Evolutionary conservation across 2,329 filamentous ascomycete genomes (phyloP), one percentile per base, ranked within the genome.

Genomic region (Cryoendolithus antarcticus): DNA sequence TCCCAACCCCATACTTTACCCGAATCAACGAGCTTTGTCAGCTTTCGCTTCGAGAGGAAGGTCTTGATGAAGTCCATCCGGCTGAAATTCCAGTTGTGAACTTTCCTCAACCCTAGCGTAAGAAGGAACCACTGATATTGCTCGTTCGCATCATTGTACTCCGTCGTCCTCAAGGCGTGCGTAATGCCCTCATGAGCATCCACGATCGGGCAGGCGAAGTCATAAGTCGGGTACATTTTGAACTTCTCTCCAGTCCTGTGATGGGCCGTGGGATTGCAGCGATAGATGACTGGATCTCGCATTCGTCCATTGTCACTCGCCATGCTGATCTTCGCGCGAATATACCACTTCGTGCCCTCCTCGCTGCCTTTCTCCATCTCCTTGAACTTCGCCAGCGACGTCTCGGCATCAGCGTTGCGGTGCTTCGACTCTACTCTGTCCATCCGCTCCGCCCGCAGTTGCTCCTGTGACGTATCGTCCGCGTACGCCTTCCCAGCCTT

Each of bases 201-300:
- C 43, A 91, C 77, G 13, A 89, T 76, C 10, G 84, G 84, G 62
- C 82, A 86, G 47, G 82, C 83, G 57, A 89, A 85, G 60, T 91
- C 84, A 67, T 91, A 91, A 47, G 81, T 89, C 28, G 83, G 83
- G 63, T 89, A 89, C 57, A 86, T 80, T 65, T 88, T 89, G 82
- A 83, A 89, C 45, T 71, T 76, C 42, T 68, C 74, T 27, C 83
- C 83, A 2, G 84, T 91, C 50, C 84, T 77, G 66, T 91, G 84
- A 61, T 91, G 82, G 8, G 67, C 60, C 35, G 71, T 58, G 4
- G 74, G 70, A 55, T 93, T 94, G 74, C 86, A 95, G 49, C 91
- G 80, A 71, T 95, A 96, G 61, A 98, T 93, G 62, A 96, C 88
- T 9, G 91, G 91, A 61, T 98, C 91, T 48, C 91, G 76, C 75